Conservation (phyloP, 2,329 filamentous ascomycete species). For the Trichoderma simmonsii region DNA sequence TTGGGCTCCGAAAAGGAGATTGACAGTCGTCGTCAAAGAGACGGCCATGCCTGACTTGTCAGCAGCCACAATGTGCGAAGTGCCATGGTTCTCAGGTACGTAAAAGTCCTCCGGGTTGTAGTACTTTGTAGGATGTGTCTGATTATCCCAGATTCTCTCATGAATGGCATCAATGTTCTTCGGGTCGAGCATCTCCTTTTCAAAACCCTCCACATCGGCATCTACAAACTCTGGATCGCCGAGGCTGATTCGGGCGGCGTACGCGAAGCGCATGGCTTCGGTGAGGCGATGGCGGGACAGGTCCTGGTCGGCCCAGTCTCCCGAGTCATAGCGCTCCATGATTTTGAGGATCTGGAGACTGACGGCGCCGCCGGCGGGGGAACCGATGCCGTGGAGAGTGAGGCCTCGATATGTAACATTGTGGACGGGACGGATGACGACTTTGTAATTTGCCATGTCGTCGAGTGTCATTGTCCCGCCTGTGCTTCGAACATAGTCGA, state of each 20-base stretch:
- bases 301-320: slow-evolving; percentile 54
- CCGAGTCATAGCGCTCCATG: slow-evolving; percentile 68
- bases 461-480: slow-evolving; percentile 85
- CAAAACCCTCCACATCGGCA: slow-evolving; percentile 55
- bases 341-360: slow-evolving; percentile 76
- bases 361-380: slow-evolving; percentile 76
- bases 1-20: slow-evolving; percentile 77
- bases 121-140: slow-evolving; percentile 66
- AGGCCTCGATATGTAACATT: slow-evolving; percentile 66
- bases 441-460: slow-evolving; percentile 71
- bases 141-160: slow-evolving; percentile 65
- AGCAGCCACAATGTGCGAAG: slow-evolving; percentile 68
- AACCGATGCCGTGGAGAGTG: slow-evolving; percentile 65
- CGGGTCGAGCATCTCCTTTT: slow-evolving; percentile 64
- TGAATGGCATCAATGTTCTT: slow-evolving; percentile 59
- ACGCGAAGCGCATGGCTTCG: slow-evolving; percentile 87
- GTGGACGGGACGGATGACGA: slow-evolving; percentile 62
- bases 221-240: slow-evolving; percentile 77
- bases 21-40: slow-evolving; percentile 82
- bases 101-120: slow-evolving; percentile 71
- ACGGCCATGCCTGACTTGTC: slow-evolving; percentile 73
- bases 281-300: slow-evolving; percentile 78
- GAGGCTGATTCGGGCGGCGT: slow-evolving; percentile 72
- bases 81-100: slow-evolving; percentile 67
- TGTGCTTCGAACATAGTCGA: slow-evolving; percentile 61